These are phyloP conservation scores for Panicum miliaceum DNA, from an alignment of 176 grass and related monocot species.

Conservation along the genomic window DNA sequence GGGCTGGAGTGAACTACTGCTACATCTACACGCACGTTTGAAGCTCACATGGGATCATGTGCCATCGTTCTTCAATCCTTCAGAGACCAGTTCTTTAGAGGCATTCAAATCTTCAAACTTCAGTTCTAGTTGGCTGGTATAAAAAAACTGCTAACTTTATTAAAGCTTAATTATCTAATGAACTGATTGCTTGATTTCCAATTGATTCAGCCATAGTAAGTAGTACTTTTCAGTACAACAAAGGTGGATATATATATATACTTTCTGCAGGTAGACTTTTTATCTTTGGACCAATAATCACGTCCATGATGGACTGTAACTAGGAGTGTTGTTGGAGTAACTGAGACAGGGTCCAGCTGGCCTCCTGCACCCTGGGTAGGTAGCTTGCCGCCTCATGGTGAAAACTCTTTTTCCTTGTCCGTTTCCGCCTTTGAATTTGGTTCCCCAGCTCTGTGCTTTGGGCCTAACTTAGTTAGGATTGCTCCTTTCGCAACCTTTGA, in stretches of 20 bases:
- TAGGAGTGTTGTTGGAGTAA: conserved; percentile 15
- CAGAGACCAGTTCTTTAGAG: neutral
- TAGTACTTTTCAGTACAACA: neutral
- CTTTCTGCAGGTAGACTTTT: neutral
- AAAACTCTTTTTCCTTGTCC: neutral
- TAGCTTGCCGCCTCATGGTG: neutral
- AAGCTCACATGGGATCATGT: conserved; percentile 24
- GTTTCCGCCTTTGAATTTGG: neutral
- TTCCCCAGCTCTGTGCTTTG: conserved; percentile 7
- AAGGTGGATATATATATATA: neutral
- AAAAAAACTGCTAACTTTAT: neutral
- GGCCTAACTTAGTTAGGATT: conserved; percentile 41
- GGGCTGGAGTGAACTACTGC: neutral
- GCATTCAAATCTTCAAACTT: neutral
- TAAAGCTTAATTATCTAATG: neutral
- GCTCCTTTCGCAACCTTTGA: conserved; percentile 33
- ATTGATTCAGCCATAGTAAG: neutral
- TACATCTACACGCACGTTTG: neutral
- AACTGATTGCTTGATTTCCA: neutral
- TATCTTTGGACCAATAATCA: neutral
- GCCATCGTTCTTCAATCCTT: neutral
- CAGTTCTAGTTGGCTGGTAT: neutral
- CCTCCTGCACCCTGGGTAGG: neutral
- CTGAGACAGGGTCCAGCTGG: conserved; percentile 5
- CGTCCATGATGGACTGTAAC: neutral